A percentile compares a stretch with the other conserved stretches of the same genome.
phyloP scores from a whole-genome alignment of 2,329 filamentous ascomycete species.

The Teratosphaeria destructans region DNA sequence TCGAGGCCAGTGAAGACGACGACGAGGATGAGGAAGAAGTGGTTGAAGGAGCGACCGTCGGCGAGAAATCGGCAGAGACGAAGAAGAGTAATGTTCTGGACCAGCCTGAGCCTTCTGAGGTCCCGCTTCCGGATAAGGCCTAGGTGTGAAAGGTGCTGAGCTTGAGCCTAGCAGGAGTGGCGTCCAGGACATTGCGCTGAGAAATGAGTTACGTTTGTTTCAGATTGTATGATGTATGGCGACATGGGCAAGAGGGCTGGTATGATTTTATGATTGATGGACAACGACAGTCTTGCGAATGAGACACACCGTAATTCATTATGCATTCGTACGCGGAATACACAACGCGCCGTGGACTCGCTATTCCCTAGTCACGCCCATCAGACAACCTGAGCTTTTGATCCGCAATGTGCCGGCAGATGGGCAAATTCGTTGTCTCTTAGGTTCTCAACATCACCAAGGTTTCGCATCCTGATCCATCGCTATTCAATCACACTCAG shows the following conservation, averaged over 20 bases:
- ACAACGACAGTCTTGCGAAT: background rate
- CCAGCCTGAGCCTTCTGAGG: constrained; percentile 15
- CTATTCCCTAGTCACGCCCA: background rate
- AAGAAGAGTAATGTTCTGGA: constrained; percentile 6
- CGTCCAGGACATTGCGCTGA: background rate
- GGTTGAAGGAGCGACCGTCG: background rate
- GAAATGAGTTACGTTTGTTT: background rate
- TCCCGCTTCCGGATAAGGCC: constrained; percentile 11
- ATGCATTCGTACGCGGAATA: background rate
- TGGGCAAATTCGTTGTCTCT: background rate
- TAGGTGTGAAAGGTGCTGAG: constrained; percentile 6
- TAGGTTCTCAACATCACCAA: background rate
- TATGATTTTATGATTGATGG: background rate
- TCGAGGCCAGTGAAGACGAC: constrained; percentile 6
- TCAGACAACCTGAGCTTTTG: background rate
- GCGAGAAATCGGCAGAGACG: background rate
- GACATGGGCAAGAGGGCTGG: background rate
- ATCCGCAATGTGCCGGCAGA: background rate
- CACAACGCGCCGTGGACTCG: background rate
- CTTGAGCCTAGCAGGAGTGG: constrained; percentile 3
- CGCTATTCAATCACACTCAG: no score
- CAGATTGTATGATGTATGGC: background rate
- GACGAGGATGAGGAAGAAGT: constrained; percentile 9
- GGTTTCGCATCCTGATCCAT: no score
- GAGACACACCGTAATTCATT: background rate